These are phyloP conservation scores for Capsella rubella DNA, from an alignment of 441 rosid genomes.

Conservation along the genomic window DNA sequence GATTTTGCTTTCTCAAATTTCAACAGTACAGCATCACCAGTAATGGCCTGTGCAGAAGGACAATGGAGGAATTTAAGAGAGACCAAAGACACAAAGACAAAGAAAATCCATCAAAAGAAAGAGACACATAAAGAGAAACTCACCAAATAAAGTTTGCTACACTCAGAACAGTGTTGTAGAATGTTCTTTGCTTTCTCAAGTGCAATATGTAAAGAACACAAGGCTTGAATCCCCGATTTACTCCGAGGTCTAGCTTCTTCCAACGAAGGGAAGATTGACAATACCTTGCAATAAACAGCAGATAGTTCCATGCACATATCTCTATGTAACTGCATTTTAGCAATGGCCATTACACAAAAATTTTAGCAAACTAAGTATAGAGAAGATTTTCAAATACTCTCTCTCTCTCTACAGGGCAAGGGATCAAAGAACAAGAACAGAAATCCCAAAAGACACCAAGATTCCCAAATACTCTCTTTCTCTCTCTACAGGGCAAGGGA, in stretches of 20 bases:
- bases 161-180: constrained; percentile 15
- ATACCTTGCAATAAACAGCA: constrained; percentile 11
- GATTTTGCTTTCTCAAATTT: constrained; percentile 12
- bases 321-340: constrained; percentile 2
- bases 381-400: neutral
- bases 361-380: neutral
- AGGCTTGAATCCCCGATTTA: constrained; percentile 5
- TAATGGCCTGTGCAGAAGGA: neutral
- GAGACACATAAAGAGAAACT: neutral
- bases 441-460: neutral
- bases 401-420: no score
- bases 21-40: constrained; percentile 2
- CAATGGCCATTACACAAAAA: neutral
- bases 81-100: neutral
- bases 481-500: neutral
- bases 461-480: constrained; percentile 1
- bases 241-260: constrained; percentile 8
- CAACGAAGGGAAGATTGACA: constrained; percentile 1
- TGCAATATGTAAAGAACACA: constrained; percentile 4
- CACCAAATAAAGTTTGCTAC: constrained; percentile 2
- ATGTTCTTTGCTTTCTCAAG: constrained; percentile 1
- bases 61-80: neutral
- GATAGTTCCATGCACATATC: constrained; percentile 11
- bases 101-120: neutral
- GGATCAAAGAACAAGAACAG: neutral